Conservation (phyloP, 2,329 filamentous ascomycete genomes). For the Daldinia sp. region DNA sequence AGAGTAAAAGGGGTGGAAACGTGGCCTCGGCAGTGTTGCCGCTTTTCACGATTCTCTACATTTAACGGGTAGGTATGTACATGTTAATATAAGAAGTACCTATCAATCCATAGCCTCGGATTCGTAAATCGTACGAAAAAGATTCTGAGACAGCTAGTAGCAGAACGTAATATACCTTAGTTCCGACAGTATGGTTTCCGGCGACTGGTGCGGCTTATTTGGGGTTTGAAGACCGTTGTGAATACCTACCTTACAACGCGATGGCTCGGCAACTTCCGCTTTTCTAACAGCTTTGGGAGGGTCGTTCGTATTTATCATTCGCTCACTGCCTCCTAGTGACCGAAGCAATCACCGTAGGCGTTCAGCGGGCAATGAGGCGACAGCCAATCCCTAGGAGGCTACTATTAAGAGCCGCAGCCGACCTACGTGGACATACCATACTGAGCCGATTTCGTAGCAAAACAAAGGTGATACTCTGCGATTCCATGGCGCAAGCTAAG, state of each 20-base stretch:
- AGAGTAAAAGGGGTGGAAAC: constrained; percentile 22
- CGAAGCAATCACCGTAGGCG: not conserved
- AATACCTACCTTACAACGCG: constrained; percentile 16
- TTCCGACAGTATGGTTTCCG: constrained; percentile 30
- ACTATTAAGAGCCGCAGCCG: not conserved
- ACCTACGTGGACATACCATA: not conserved
- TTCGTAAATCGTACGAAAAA: constrained; percentile 19
- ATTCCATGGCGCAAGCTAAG: constrained; percentile 13
- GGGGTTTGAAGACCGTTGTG: constrained; percentile 22
- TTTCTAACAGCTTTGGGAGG: constrained; percentile 1
- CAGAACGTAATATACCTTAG: constrained; percentile 20
- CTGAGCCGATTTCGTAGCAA: not conserved
- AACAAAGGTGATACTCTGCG: not conserved
- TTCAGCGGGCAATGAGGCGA: not conserved
- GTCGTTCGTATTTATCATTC: not conserved
- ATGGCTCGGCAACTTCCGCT: constrained; percentile 16
- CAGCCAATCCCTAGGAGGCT: not conserved
- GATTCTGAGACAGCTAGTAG: constrained; percentile 27
- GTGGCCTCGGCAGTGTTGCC: constrained; percentile 26
- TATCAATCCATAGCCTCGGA: constrained; percentile 10
- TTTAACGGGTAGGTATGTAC: constrained; percentile 1
- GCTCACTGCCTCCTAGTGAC: not conserved
- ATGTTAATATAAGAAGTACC: constrained; percentile 9
- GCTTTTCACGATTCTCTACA: constrained; percentile 11
- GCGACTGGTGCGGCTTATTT: constrained; percentile 23